Conservation (phyloP, 2,329 filamentous ascomycete species). For the Colletotrichum siamense region DNA sequence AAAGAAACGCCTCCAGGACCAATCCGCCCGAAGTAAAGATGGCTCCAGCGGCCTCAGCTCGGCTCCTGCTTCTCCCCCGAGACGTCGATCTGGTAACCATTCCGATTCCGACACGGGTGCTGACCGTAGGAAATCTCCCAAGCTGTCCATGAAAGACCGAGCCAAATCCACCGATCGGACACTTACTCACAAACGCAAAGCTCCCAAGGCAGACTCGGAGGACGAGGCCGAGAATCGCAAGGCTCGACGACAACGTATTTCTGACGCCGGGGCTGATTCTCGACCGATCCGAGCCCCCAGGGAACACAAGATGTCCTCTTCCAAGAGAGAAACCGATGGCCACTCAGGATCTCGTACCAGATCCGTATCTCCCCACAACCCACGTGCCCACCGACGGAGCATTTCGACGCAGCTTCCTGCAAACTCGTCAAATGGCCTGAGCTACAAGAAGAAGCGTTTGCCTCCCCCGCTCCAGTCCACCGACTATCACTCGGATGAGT, state of each 20-base stretch:
- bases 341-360: conserved; percentile 30
- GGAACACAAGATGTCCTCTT: conserved; percentile 37
- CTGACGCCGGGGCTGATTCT: conserved; percentile 35
- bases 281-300: conserved; percentile 4
- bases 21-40: conserved; percentile 50
- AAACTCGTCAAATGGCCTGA: conserved; percentile 58
- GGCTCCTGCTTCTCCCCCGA: conserved; percentile 60
- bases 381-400: conserved; percentile 66
- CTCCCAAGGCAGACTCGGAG: conserved; percentile 59
- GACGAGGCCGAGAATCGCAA: conserved; percentile 62
- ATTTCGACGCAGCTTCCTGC: conserved; percentile 67
- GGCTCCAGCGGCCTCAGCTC: conserved; percentile 64
- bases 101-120: conserved; percentile 64
- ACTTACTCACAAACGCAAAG: conserved; percentile 58
- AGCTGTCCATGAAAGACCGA: conserved; percentile 52
- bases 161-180: conserved; percentile 52
- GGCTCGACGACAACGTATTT: conserved; percentile 57
- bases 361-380: conserved; percentile 66
- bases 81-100: conserved; percentile 38
- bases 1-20: conserved; percentile 54
- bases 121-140: conserved; percentile 46
- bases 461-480: conserved; percentile 66
- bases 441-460: conserved; percentile 65
- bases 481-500: conserved; percentile 73
- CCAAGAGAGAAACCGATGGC: conserved; percentile 38